Evolutionary conservation across 352 stramenopile genomes (phyloP).

Genomic region (Phytophthora tentaculata): DNA sequence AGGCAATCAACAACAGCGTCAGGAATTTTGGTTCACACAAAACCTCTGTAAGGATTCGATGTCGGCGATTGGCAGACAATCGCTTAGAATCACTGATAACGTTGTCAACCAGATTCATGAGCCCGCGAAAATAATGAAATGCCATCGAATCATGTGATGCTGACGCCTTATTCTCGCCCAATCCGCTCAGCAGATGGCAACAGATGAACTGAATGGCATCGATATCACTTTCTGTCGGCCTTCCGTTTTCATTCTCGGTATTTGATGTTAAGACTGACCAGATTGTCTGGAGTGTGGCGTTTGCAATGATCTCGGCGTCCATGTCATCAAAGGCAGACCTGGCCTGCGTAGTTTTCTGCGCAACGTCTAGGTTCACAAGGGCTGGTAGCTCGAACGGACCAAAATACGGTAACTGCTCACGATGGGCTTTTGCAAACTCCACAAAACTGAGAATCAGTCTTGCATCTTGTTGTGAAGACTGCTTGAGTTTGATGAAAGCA

Average conservation of each 20-base stretch:
- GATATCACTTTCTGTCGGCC: conserved; percentile 12
- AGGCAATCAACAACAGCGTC: conserved; percentile 28
- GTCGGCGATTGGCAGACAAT: conserved; percentile 10
- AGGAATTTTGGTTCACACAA: conserved; percentile 40
- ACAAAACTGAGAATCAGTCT: conserved; percentile 43
- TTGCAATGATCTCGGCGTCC: conserved; percentile 34
- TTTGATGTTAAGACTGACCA: conserved; percentile 20
- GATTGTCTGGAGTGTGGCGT: conserved; percentile 36
- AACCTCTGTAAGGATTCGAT: conserved; percentile 28
- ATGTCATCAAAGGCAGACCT: conserved; percentile 25
- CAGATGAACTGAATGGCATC: conserved; percentile 36
- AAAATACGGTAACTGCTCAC: conserved; percentile 23
- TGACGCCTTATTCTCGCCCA: background rate
- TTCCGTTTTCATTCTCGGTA: conserved; percentile 2
- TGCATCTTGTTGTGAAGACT: conserved; percentile 28
- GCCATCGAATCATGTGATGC: conserved; percentile 8
- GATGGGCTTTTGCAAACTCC: conserved; percentile 23
- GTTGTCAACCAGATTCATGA: conserved; percentile 26
- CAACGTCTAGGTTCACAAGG: conserved; percentile 29
- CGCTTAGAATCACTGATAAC: conserved; percentile 8
- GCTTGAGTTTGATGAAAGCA: conserved; percentile 40
- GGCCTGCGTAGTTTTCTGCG: conserved; percentile 36
- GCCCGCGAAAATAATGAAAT: conserved; percentile 28
- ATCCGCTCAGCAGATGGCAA: conserved; percentile 22
- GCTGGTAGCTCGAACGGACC: conserved; percentile 9